These are phyloP conservation scores for Acanthamoeba culbertsoni DNA, from an alignment of 208 protist species.

Conservation along the genomic window DNA sequence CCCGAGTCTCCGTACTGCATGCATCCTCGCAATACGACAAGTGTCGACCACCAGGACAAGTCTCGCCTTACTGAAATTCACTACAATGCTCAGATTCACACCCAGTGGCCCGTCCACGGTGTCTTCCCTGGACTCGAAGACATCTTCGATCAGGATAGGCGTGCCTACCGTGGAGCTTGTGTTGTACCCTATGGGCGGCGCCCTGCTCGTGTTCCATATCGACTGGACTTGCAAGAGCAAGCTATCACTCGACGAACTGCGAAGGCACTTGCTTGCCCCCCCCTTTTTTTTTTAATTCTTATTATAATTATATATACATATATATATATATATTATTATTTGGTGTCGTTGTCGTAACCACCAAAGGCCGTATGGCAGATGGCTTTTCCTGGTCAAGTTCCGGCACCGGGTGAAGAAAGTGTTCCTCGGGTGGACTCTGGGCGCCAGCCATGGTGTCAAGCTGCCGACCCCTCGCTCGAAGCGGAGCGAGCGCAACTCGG, in stretches of 20 bases:
- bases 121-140: background rate
- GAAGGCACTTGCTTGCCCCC: background rate
- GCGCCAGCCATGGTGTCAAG: background rate
- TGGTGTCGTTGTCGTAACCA: no score
- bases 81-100: background rate
- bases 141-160: background rate
- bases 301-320: no score
- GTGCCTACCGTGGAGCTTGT: background rate
- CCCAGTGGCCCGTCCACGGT: background rate
- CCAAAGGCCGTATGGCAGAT: no score
- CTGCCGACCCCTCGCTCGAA: background rate
- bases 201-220: conserved; percentile 18
- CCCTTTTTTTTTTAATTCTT: no score
- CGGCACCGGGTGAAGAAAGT: background rate
- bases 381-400: conserved; percentile 14
- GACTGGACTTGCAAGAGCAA: background rate
- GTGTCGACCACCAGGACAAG: background rate
- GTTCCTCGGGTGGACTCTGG: conserved; percentile 5
- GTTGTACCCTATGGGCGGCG: background rate
- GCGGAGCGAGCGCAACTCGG: background rate
- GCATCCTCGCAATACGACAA: background rate
- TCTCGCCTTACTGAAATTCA: background rate
- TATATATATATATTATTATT: no score
- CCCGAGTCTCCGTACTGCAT: background rate
- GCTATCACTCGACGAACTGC: background rate